These are phyloP conservation scores for Gossypium sturtianum DNA, from an alignment of 345 rosid species.

Conservation along the genomic window DNA sequence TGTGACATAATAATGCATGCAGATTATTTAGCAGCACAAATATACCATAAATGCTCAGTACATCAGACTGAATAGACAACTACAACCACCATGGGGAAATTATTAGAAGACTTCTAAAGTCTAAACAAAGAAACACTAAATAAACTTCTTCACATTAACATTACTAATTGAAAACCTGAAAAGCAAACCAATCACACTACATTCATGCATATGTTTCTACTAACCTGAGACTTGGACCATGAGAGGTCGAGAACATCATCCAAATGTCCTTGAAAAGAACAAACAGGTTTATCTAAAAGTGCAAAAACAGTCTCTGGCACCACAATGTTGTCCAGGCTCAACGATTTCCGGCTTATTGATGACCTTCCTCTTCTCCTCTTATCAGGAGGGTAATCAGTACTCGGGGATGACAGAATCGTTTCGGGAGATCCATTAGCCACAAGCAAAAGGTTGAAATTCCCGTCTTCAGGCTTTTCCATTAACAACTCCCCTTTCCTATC, in stretches of 20 bases:
- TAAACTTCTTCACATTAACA: neutral
- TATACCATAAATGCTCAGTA: neutral
- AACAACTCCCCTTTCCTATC: constrained; percentile 87
- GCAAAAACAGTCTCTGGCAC: constrained; percentile 82
- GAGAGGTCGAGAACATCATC: constrained; percentile 91
- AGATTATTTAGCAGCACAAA: too few relatives aligned
- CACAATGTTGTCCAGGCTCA: constrained; percentile 60
- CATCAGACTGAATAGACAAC: neutral
- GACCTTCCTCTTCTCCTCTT: constrained; percentile 76
- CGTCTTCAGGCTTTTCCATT: constrained; percentile 75
- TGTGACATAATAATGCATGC: too few relatives aligned
- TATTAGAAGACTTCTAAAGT: neutral
- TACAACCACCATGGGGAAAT: neutral
- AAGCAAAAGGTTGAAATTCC: constrained; percentile 44
- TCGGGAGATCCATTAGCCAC: constrained; percentile 84
- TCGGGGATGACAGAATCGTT: constrained; percentile 51
- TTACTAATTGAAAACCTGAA: neutral
- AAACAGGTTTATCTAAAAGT: constrained; percentile 83
- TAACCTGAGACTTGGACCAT: constrained; percentile 95
- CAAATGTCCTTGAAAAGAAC: constrained; percentile 81
- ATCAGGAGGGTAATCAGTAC: constrained; percentile 36
- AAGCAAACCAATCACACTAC: neutral
- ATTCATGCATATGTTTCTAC: constrained; percentile 14
- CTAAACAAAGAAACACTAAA: neutral
- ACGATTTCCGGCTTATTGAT: constrained; percentile 69